Base-by-base conservation (phyloP, 768 basidiomycete genomes). In the Ephemerocybe angulata region DNA sequence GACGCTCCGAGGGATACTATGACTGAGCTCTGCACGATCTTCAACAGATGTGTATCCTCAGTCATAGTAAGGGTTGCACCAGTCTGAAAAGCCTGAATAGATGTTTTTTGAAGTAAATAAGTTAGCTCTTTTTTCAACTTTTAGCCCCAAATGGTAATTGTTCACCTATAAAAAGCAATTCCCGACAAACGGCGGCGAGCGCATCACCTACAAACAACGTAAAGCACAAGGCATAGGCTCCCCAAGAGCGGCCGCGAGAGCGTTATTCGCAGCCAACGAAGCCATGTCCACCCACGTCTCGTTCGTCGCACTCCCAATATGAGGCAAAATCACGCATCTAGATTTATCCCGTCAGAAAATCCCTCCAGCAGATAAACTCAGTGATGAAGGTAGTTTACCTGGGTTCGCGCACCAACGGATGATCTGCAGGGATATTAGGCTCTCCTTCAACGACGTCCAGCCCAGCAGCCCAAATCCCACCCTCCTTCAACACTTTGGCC, bases 391-490 rank as follows among this genome's bases (percentile, higher is more conserved):
- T 41, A 53, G 72, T 48, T 63, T 62, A 93, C 84, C 83, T 81
- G 15, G 86, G 85, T 52, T 90, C 84, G 62, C 80, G 83, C 42
- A 96, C 83, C 44, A 99, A 69, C 3, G 89, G 86, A 66, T 99
- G 94, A 58, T 88, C 86, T 2, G 71, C 67, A 1, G 70, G 62
- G 25, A 99, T 76, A 42, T 86, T 69, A 0, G 95, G 95, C 67
- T 98, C 95, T 19, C 93, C 93, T 60, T 93, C 91, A 6, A 98
- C 85, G 31, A 98, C 96, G 67, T 99, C 96, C 11, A 99, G 63
- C 0, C 93, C 96, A 0, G 97, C 97, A 22, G 85, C 94, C 79
- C 88, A 95, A 22, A 99, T 88, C 83, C 87, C 86, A 2, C 79
- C 80, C 57, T 88, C 83, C 43, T 74, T 67, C 40, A 98, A 71